These are phyloP conservation scores for Cocos nucifera DNA, from an alignment of 176 grass and related monocot species.

Conservation along the genomic window DNA sequence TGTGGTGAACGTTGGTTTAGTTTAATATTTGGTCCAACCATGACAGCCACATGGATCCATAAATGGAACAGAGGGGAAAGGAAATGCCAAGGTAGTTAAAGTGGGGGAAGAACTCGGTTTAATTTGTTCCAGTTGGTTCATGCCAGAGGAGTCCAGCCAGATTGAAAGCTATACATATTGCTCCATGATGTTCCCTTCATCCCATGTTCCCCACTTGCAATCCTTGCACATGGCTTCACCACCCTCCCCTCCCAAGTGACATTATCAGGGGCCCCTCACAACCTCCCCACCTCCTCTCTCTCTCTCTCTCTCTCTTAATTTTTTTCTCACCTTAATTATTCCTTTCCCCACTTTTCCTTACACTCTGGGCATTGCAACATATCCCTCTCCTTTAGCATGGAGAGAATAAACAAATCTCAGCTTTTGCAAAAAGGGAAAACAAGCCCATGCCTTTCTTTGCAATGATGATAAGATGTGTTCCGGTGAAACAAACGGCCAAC, in stretches of 20 bases:
- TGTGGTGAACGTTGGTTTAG: too few species aligned
- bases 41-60: too few species aligned
- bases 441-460: constrained; percentile 8
- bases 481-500: not conserved
- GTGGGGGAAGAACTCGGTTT: too few species aligned
- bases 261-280: too few species aligned
- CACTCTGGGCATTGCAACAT: not conserved
- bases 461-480: constrained; percentile 1
- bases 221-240: constrained; percentile 2
- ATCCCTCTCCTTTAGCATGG: constrained; percentile 1
- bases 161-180: constrained; percentile 1
- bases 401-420: constrained; percentile 10
- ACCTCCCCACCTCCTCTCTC: too few species aligned
- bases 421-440: constrained; percentile 5
- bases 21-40: too few species aligned
- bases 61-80: too few species aligned
- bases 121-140: too few species aligned
- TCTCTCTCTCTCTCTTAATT: too few species aligned
- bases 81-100: too few species aligned
- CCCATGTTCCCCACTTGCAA: constrained; percentile 18
- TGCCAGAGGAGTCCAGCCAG: not conserved
- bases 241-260: not conserved
- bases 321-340: too few species aligned
- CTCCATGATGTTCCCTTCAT: constrained; percentile 8
- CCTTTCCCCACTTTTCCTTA: not conserved